A percentile compares a stretch with the other conserved stretches of the same genome.
phyloP scores from a whole-genome alignment of 805 yeast genomes.

The Yueomyces sinensis region DNA sequence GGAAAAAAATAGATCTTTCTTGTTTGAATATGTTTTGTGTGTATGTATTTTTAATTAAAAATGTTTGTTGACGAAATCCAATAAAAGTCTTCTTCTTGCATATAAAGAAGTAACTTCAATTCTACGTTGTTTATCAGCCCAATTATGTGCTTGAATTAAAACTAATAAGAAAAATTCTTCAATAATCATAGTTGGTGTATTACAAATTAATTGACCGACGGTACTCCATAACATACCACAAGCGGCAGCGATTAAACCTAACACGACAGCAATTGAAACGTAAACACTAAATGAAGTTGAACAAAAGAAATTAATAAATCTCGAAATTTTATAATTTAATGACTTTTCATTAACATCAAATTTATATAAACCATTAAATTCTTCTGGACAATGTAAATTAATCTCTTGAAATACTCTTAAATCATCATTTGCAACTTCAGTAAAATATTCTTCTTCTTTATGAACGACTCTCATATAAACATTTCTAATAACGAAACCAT shows the following conservation, averaged over 20 bases:
- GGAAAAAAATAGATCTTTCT: no score
- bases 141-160: constrained; percentile 27
- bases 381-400: constrained; percentile 16
- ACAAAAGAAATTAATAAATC: constrained; percentile 19
- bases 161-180: constrained; percentile 30
- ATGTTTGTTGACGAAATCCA: constrained; percentile 1
- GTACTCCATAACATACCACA: constrained; percentile 26
- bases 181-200: constrained; percentile 33
- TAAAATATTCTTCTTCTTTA: constrained; percentile 17
- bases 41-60: no score
- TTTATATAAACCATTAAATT: constrained; percentile 5
- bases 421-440: constrained; percentile 22
- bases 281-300: constrained; percentile 24
- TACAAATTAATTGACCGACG: constrained; percentile 29
- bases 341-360: constrained; percentile 3
- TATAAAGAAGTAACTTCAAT: constrained; percentile 13
- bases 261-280: constrained; percentile 16
- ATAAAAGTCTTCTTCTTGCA: constrained; percentile 11
- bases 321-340: constrained; percentile 12
- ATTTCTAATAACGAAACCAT: constrained; percentile 30
- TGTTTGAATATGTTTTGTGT: no score
- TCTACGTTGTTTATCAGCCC: constrained; percentile 19
- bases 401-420: constrained; percentile 17
- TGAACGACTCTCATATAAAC: constrained; percentile 21
- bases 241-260: constrained; percentile 23